Evolutionary conservation across 805 yeast species (phyloP), one percentile per base, ranked within the genome.

Genomic region (Starmera dryadoides): DNA sequence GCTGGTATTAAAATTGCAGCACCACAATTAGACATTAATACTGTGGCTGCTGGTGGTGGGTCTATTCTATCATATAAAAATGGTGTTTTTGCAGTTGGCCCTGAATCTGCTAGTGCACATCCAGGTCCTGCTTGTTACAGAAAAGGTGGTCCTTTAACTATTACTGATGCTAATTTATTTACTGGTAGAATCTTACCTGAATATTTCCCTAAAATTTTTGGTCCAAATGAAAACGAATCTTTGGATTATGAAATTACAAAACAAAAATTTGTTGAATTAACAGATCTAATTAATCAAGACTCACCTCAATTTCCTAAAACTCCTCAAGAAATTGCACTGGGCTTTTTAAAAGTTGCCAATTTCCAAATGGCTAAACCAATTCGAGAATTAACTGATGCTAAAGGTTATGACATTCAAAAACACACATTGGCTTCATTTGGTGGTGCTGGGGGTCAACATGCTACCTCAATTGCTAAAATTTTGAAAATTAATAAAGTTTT

Each of bases 361-460:
- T 66, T 62, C 37, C 56, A 64, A 23, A 70, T 69, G 75, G 71
- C 73, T 12, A 65, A 66, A 43, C 71, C 74, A 4, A 68, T 70
- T 37, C 60, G 74, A 43, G 68, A 60, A 34, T 49, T 70, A 38
- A 69, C 75, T 1, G 75, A 69, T 44, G 61, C 69, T 15, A 64
- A 63, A 47, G 75, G 75, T 26, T 65, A 57, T 41, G 66, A 60
- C 42, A 64, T 64, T 15, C 46, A 66, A 36, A 63, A 64, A 33
- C 74, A 70, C 46, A 62, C 60, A 21, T 52, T 70, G 40, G 72
- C 71, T 5, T 62, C 71, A 3, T 70, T 70, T 48, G 75, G 75
- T 40, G 75, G 75, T 40, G 71, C 74, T 35, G 75, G 75, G 43
- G 72, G 73, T 23, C 75, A 70, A 49, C 67, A 67, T 47, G 65